A percentile compares a stretch with the other conserved stretches of the same genome.
Conservation (phyloP, 176 grass and related monocot species). For the Cocos nucifera region DNA sequence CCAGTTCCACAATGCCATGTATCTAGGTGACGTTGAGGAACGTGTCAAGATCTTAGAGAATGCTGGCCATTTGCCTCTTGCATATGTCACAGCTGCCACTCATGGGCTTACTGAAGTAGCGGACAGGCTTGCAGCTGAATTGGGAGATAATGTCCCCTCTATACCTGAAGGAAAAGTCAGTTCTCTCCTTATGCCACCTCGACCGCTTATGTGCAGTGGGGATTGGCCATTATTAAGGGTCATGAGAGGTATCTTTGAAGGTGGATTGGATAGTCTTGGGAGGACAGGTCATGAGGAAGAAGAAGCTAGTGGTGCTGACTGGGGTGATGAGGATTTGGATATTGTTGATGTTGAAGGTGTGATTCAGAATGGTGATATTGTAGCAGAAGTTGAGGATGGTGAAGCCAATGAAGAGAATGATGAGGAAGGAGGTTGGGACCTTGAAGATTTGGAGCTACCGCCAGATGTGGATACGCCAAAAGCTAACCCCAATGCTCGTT, state of each 20-base stretch:
- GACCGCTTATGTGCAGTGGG: slow-evolving; percentile 46
- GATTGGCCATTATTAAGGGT: slow-evolving; percentile 97
- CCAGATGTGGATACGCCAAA: slow-evolving; percentile 76
- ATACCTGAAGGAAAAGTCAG: slow-evolving; percentile 54
- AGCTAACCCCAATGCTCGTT: slow-evolving; percentile 25
- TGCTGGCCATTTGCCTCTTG: slow-evolving; percentile 86
- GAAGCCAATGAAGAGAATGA: slow-evolving; percentile 61
- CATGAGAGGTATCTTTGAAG: slow-evolving; percentile 87
- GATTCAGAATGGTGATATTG: slow-evolving; percentile 55
- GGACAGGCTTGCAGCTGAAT: slow-evolving; percentile 64
- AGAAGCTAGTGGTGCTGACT: slow-evolving; percentile 72
- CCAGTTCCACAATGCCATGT: slow-evolving; percentile 79
- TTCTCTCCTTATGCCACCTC: slow-evolving; percentile 68
- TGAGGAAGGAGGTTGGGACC: slow-evolving; percentile 83
- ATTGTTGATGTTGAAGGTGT: slow-evolving; percentile 59
- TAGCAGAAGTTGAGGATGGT: slow-evolving; percentile 46
- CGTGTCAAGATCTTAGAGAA: slow-evolving; percentile 82
- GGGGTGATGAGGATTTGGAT: slow-evolving; percentile 90
- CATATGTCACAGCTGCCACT: slow-evolving; percentile 74
- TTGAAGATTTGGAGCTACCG: slow-evolving; percentile 86
- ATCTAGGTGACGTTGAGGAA: slow-evolving; percentile 82
- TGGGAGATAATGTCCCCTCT: slow-evolving; percentile 79
- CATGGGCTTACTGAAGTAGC: slow-evolving; percentile 83
- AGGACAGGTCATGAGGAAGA: slow-evolving; percentile 59
- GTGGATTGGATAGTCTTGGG: slow-evolving; percentile 65